Evolutionary conservation across 2,329 filamentous ascomycete genomes (phyloP).

Genomic region (Neonectria ditissima): DNA sequence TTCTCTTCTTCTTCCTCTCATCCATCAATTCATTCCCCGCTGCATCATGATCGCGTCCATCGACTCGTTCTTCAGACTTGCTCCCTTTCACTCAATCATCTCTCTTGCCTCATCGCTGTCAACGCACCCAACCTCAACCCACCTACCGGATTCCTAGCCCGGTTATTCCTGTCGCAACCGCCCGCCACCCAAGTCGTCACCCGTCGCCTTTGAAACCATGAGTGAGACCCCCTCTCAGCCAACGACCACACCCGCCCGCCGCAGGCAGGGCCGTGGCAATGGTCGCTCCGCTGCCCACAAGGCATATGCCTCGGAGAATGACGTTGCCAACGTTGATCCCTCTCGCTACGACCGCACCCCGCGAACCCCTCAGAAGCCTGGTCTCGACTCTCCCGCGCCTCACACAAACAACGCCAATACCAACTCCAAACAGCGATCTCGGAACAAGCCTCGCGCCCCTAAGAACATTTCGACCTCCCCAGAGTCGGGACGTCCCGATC

Average conservation of each 20-base stretch:
- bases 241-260: constrained; percentile 52
- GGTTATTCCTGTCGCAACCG: constrained; percentile 31
- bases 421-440: constrained; percentile 47
- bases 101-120: constrained; percentile 30
- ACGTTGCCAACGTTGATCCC: constrained; percentile 51
- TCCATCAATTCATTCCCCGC: constrained; percentile 33
- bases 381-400: constrained; percentile 51
- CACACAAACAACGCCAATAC: constrained; percentile 42
- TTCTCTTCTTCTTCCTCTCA: constrained; percentile 27
- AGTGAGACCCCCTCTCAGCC: constrained; percentile 49
- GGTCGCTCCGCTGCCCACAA: constrained; percentile 59
- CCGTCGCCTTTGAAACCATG: constrained; percentile 44
- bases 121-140: constrained; percentile 30
- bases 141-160: constrained; percentile 36
- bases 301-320: constrained; percentile 71
- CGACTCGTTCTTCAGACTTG: constrained; percentile 37
- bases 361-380: constrained; percentile 62
- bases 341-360: constrained; percentile 51
- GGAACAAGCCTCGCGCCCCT: constrained; percentile 47
- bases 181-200: constrained; percentile 16
- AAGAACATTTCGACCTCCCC: constrained; percentile 55
- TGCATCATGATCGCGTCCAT: constrained; percentile 43
- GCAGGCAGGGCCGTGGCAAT: constrained; percentile 55
- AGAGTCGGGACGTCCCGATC: constrained; percentile 53
- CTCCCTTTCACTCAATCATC: constrained; percentile 36